Evolutionary conservation across 768 basidiomycete genomes (phyloP).

Genomic region (Suillus luteus): DNA sequence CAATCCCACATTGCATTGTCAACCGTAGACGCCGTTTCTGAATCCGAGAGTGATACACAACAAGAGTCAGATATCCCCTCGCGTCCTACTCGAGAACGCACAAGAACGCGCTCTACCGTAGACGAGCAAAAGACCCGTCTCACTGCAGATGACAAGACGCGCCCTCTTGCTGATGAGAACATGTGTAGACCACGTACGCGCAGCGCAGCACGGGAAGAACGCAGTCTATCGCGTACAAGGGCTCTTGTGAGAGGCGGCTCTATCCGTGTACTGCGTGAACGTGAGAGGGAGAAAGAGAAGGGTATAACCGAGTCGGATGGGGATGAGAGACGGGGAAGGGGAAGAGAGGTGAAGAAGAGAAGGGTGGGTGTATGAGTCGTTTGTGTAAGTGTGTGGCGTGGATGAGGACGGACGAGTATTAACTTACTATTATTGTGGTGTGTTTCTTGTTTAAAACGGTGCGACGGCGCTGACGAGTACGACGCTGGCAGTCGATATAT

Average conservation of each 20-base stretch:
- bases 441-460: neutral
- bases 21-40: slow-evolving; percentile 19
- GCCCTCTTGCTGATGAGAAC: slow-evolving; percentile 27
- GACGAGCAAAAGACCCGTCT: slow-evolving; percentile 21
- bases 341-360: slow-evolving; percentile 33
- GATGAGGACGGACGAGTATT: neutral
- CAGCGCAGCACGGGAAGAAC: slow-evolving; percentile 4
- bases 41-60: slow-evolving; percentile 27
- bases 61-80: neutral
- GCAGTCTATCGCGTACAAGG: slow-evolving; percentile 9
- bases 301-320: slow-evolving; percentile 13
- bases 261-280: slow-evolving; percentile 1
- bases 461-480: neutral
- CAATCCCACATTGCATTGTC: slow-evolving; percentile 13
- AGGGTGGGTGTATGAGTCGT: slow-evolving; percentile 21
- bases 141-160: slow-evolving; percentile 25
- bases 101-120: slow-evolving; percentile 23
- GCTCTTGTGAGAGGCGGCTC: slow-evolving; percentile 5
- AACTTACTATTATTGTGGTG: neutral
- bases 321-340: slow-evolving; percentile 16
- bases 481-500: neutral
- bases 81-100: slow-evolving; percentile 27
- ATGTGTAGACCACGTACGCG: slow-evolving; percentile 17
- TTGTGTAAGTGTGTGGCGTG: neutral
- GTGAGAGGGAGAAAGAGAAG: slow-evolving; percentile 17